Evolutionary conservation across 345 rosid genomes (phyloP).

Genomic region (Eucalyptus pauciflora): DNA sequence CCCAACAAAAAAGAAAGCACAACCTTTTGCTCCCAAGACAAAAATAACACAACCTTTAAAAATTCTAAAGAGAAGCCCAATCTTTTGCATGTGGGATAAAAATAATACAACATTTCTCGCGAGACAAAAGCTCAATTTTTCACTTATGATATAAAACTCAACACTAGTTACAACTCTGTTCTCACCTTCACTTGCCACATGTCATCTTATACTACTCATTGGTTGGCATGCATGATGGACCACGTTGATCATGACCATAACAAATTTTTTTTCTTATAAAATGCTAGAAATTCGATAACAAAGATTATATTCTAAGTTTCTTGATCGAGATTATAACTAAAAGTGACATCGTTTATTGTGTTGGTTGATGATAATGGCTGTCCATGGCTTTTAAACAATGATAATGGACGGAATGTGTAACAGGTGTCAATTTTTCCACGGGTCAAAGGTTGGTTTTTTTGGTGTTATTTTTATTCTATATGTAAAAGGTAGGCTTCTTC

Average conservation of each 20-base stretch:
- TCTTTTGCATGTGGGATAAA: not conserved
- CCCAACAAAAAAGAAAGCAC: fast-evolving
- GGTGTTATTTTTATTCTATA: not conserved
- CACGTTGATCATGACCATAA: not conserved
- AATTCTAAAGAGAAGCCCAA: not conserved
- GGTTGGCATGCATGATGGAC: not conserved
- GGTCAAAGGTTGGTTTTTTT: not conserved
- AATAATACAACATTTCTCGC: not conserved
- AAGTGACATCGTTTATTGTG: not conserved
- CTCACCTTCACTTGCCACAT: not conserved
- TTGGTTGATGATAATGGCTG: not conserved
- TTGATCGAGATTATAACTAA: not conserved
- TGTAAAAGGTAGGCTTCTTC: not conserved
- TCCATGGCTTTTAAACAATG: not conserved
- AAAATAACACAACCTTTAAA: not conserved
- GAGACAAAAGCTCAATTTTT: not conserved
- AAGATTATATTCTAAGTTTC: not conserved
- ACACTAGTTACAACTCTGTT: not conserved
- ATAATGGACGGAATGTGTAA: not conserved
- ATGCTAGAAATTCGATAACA: not conserved
- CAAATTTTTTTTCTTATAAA: no score
- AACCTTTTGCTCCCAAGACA: not conserved
- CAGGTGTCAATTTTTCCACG: not conserved
- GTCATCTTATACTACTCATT: not conserved
- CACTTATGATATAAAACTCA: not conserved